A percentile compares a stretch with the other conserved stretches of the same genome.
Conservation (phyloP, 2,329 filamentous ascomycete species). For the Eurotiales sp. region DNA sequence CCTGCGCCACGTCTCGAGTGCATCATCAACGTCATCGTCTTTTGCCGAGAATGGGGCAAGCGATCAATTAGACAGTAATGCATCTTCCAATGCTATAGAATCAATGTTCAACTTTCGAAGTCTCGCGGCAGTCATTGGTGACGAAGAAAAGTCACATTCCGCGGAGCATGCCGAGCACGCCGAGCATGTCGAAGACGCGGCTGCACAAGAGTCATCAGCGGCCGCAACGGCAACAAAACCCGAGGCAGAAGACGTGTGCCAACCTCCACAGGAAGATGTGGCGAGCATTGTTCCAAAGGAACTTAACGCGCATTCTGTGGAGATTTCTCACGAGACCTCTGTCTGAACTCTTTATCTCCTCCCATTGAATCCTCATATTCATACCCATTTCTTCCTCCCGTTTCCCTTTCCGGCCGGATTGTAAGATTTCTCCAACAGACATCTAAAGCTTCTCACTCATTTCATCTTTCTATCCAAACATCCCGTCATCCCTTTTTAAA, state of each 20-base stretch:
- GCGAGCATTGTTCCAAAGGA: constrained; percentile 30
- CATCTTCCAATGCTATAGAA: constrained; percentile 57
- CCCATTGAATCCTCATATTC: not conserved
- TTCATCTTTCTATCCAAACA: not conserved
- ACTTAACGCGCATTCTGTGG: constrained; percentile 34
- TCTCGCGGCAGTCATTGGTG: constrained; percentile 77
- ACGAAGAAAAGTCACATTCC: constrained; percentile 50
- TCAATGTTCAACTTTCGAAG: constrained; percentile 91
- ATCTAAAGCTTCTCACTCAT: not conserved
- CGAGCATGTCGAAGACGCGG: constrained; percentile 36
- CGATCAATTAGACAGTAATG: constrained; percentile 44
- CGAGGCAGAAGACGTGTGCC: constrained; percentile 12
- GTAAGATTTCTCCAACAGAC: no score
- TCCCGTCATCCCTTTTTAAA: no score
- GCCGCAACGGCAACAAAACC: no score
- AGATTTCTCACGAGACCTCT: constrained; percentile 28
- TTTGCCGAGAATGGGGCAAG: constrained; percentile 58
- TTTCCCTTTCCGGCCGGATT: not conserved
- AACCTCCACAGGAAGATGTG: constrained; percentile 16
- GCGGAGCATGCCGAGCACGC: constrained; percentile 17
- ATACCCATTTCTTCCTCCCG: not conserved
- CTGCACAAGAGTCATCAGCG: constrained; percentile 10
- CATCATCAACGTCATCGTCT: constrained; percentile 79
- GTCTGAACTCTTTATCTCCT: constrained; percentile 16
- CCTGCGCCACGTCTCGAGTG: constrained; percentile 78